A percentile compares a stretch with the other conserved stretches of the same genome.
Conservation (phyloP, 2,329 filamentous ascomycete genomes). For the Colletotrichum brevisporum region DNA sequence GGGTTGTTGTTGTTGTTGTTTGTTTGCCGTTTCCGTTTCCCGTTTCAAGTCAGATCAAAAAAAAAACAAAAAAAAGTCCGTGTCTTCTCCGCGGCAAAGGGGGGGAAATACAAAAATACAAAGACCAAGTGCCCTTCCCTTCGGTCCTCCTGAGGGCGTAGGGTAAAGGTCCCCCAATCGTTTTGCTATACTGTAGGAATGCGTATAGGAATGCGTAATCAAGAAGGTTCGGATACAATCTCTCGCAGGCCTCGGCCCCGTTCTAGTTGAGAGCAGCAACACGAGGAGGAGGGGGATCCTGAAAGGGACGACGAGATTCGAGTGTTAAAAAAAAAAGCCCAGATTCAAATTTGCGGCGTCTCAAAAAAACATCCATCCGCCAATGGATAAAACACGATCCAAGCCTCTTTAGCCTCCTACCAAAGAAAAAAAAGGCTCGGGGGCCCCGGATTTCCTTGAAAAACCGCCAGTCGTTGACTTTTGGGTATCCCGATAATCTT, state of each 20-base stretch:
- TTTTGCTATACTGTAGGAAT: conserved; percentile 12
- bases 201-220: background rate
- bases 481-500: conserved; percentile 39
- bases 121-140: too few relatives aligned
- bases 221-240: too few relatives aligned
- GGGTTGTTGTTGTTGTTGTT: too few relatives aligned
- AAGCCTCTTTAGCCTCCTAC: background rate
- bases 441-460: conserved; percentile 4
- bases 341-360: conserved; percentile 10
- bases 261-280: too few relatives aligned
- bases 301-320: background rate
- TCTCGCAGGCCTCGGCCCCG: conserved; percentile 1
- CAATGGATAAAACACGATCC: conserved; percentile 7
- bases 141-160: too few relatives aligned
- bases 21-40: too few relatives aligned
- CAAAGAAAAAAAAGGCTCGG: background rate
- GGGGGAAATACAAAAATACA: too few relatives aligned
- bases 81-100: too few relatives aligned
- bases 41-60: too few relatives aligned
- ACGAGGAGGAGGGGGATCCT: background rate
- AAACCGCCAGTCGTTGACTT: conserved; percentile 34
- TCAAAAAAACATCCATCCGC: conserved; percentile 7
- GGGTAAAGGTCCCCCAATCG: background rate
- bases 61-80: too few relatives aligned
- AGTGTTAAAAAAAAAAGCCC: background rate